Evolutionary conservation across 1,284 basidiomycete genomes (phyloP).

Genomic region (Sphagnurus paluster): DNA sequence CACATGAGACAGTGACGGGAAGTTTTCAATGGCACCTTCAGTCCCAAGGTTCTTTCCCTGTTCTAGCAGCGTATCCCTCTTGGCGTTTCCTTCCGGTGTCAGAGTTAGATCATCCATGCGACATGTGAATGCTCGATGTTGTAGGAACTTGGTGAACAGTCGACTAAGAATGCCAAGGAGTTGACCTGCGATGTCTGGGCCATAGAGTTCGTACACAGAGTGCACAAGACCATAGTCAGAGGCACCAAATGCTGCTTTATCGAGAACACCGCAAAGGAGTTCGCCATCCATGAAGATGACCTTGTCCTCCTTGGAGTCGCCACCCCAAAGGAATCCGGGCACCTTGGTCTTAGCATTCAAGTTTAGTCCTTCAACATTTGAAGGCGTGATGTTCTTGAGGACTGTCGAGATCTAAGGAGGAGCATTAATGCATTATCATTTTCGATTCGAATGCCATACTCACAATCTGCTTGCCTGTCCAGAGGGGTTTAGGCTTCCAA

Average conservation of each 20-base stretch:
- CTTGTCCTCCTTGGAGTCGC: slow-evolving; percentile 78
- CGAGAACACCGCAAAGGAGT: slow-evolving; percentile 89
- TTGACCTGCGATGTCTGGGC: slow-evolving; percentile 85
- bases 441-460: slow-evolving; percentile 28
- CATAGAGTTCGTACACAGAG: slow-evolving; percentile 99
- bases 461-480: slow-evolving; percentile 99
- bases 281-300: slow-evolving; percentile 94
- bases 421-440: slow-evolving; percentile 4
- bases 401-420: slow-evolving; percentile 87
- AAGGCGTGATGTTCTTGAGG: slow-evolving; percentile 88
- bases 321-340: slow-evolving; percentile 82
- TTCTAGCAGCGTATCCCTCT: slow-evolving; percentile 70
- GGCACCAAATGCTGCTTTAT: slow-evolving; percentile 98
- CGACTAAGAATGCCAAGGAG: slow-evolving; percentile 93
- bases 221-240: slow-evolving; percentile 96
- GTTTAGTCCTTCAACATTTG: slow-evolving; percentile 82
- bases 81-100: slow-evolving; percentile 78
- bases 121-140: slow-evolving; percentile 97
- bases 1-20: slow-evolving; percentile 65
- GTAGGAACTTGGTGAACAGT: slow-evolving; percentile 95
- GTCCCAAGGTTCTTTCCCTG: slow-evolving; percentile 77
- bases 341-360: slow-evolving; percentile 88
- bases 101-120: slow-evolving; percentile 98
- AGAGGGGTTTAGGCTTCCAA: slow-evolving; percentile 87
- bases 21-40: slow-evolving; percentile 88